Conservation (phyloP, 1,284 basidiomycete genomes). For the Ganoderma meredithae region DNA sequence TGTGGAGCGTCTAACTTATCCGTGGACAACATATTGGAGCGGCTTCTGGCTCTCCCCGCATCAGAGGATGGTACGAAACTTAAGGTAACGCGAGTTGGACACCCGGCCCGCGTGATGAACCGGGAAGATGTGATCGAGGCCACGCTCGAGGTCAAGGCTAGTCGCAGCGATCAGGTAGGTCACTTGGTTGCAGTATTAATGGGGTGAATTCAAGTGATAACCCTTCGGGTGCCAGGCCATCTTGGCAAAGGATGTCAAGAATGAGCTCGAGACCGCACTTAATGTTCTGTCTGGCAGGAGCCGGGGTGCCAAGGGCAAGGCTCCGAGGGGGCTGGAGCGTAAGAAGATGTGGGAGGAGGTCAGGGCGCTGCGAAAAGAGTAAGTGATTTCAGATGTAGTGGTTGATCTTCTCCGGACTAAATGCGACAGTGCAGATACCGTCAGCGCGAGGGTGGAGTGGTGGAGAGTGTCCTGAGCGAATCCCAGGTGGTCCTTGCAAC, state of each 20-base stretch:
- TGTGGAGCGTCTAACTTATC: conserved; percentile 94
- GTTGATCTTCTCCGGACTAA: conserved; percentile 1
- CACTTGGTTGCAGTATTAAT: neutral
- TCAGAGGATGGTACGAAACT: conserved; percentile 53
- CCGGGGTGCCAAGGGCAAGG: conserved; percentile 77
- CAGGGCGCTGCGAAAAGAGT: conserved; percentile 91
- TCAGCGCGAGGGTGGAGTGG: conserved; percentile 85
- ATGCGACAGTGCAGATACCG: conserved; percentile 67
- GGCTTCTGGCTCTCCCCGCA: conserved; percentile 70
- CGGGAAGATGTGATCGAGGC: conserved; percentile 71
- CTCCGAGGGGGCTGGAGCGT: conserved; percentile 78
- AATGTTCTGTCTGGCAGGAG: conserved; percentile 77
- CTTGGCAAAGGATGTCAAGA: conserved; percentile 86
- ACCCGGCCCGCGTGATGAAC: conserved; percentile 92
- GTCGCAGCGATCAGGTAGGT: conserved; percentile 75
- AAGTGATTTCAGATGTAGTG: conserved; percentile 34
- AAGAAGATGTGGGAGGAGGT: conserved; percentile 94
- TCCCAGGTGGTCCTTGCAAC: conserved; percentile 92
- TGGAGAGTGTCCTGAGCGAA: conserved; percentile 78
- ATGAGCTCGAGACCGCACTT: conserved; percentile 79
- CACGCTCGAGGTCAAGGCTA: conserved; percentile 90
- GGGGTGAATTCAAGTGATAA: neutral
- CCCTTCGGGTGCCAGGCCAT: conserved; percentile 52
- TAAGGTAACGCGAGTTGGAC: conserved; percentile 84
- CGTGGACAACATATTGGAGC: conserved; percentile 90